Base-by-base conservation (phyloP, 805 yeast genomes). In the Zygotorulaspora sp. region DNA sequence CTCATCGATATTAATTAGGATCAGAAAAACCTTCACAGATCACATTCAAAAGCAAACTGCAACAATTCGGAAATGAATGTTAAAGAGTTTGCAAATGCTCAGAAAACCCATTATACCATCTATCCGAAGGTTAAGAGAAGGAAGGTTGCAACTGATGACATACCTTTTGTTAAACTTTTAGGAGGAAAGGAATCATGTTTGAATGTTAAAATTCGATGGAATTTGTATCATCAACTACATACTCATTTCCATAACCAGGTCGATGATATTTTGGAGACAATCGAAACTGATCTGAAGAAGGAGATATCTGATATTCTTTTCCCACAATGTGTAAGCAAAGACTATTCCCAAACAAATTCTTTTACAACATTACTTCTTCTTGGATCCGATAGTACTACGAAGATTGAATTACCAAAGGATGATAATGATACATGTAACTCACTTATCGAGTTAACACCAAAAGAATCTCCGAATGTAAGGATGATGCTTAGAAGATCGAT, bases 381-480 rank as follows among this genome's bases (percentile, higher is more conserved):
- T 28, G 75, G 74, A 2, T 61, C 74, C 3, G 71, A 70, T 42
- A 59, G 67, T 15, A 56, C 72, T 2, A 66, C 69, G 19, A 68
- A 63, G 36, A 55, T 67, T 16, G 61, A 67, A 20, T 40, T 63
- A 23, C 53, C 65, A 7, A 48, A 54, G 7, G 36, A 35, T n/a
- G 47, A 47, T 21, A 5, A 45, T 10, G 32, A 43, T 3, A 36
- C 21, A 9, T 44, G 45, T 30, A 58, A 52, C 38, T 56, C 55
- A 4, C 45, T 63, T 8, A 52, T 61, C 14, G 63, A 65, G 30
- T 45, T 68, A 8, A 58, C 61, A 12, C 61, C 72, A 9, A 65
- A 60, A 32, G 64, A 61, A 40, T 65, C 68, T 24, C 60, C 64
- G 5, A 64, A 58, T 38, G 55, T 67, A 5, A 57, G 66, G 36